Base-by-base conservation (phyloP, 164 flowering plant species). In the Vitis amurensis region DNA sequence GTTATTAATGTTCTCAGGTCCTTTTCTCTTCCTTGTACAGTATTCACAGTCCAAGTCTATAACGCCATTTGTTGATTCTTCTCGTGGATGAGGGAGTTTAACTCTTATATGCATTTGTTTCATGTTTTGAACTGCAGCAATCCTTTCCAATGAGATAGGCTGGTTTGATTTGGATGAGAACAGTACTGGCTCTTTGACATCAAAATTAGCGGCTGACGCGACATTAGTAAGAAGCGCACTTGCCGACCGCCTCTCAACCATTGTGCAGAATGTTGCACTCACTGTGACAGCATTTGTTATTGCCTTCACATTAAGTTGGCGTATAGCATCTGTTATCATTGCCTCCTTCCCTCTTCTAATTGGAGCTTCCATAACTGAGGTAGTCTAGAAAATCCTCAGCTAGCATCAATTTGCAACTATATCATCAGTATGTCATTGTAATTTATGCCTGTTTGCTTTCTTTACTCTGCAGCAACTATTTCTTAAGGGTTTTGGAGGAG, bases 91-190 rank as follows among this genome's bases (percentile, higher is more conserved):
- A 37, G 44, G 44, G 44, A 37, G 44, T 37, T 37, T 4, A 6
- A 37, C 7, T 37, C 44, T 37, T 37, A 37, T 37, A 37, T 37
- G 44, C 44, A 55, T 13, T 12, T 10, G 15, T 17, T 63, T 55
- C 11, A 67, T 64, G 14, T 52, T 53, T 63, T 61, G 44, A 68
- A 44, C 37, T 66, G 72, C 90, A 92, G 96, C 91, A 60, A 87
- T 93, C 29, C 91, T 93, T 63, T 60, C 72, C n/a, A 91, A 89
- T 66, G 94, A 93, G 81, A 69, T 89, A 69, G 93, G 91, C 8
- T 93, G 96, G 98, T 93, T 89, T 66, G 96, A 93, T 80, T 67
- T 79, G 75, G 89, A 88, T 11, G 93, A 87, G 73, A 89, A 91
- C 47, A 87, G 70, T 51, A 84, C 84, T 47, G 87, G 91, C 5